Conservation (phyloP, 345 rosid species). For the Salix arbutifolia region DNA sequence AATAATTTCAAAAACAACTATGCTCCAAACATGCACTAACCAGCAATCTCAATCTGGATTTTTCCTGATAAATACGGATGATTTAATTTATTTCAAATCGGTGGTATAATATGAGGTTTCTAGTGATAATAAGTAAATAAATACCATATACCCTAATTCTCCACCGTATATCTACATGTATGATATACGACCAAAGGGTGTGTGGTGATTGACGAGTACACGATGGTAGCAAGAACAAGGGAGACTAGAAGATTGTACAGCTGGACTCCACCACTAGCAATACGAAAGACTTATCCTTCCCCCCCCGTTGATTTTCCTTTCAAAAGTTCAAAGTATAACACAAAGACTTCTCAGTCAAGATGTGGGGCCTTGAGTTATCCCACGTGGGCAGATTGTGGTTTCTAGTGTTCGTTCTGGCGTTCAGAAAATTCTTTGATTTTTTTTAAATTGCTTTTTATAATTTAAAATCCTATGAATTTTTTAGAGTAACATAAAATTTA, state of each 20-base stretch:
- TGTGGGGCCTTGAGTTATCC: conserved; percentile 8
- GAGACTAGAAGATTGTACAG: conserved; percentile 6
- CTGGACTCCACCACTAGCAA: conserved; percentile 24
- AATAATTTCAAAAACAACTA: no score
- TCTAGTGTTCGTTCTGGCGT: no score
- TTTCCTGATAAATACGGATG: not conserved
- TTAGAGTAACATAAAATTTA: no score
- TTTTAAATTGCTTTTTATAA: no score
- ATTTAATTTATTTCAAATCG: not conserved
- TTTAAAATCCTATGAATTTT: no score
- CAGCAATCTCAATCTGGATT: not conserved
- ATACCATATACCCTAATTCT: not conserved
- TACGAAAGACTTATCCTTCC: not conserved
- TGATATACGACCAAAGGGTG: not conserved
- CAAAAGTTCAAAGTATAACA: not conserved
- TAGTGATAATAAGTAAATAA: not conserved
- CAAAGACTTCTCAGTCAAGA: conserved; percentile 14
- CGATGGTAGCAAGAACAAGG: not conserved
- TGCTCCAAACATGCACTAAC: not conserved
- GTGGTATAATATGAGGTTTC: not conserved
- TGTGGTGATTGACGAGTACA: not conserved
- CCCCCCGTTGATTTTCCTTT: conserved; percentile 8
- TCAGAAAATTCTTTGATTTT: no score
- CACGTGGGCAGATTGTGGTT: conserved; percentile 11
- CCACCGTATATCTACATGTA: not conserved